Conservation (phyloP, 495 filamentous ascomycete species). For the Bathelium albidoporum region DNA sequence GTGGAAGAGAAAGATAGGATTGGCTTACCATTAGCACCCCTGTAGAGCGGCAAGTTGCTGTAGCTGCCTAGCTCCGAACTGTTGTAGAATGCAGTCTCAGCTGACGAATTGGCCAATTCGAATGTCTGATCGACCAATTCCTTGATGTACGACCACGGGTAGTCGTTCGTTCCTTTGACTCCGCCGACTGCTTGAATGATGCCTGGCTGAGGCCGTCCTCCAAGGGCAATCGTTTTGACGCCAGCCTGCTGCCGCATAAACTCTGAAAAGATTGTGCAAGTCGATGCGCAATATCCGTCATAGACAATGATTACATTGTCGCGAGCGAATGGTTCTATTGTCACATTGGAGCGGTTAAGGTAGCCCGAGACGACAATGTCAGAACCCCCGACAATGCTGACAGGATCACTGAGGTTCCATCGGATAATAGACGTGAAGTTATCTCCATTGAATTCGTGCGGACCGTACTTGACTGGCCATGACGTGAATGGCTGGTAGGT, state of each 20-base stretch:
- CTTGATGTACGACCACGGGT: constrained; percentile 12
- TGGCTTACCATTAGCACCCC: background rate
- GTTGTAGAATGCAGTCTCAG: constrained; percentile 13
- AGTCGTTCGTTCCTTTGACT: constrained; percentile 39
- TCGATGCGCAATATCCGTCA: constrained; percentile 56
- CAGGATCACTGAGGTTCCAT: constrained; percentile 17
- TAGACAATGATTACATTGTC: constrained; percentile 28
- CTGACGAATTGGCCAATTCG: background rate
- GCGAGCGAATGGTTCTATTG: constrained; percentile 24
- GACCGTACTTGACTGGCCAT: constrained; percentile 15
- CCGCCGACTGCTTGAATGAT: constrained; percentile 56
- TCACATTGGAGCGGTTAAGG: constrained; percentile 32
- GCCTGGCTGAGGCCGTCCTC: constrained; percentile 45
- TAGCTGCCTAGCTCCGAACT: constrained; percentile 11
- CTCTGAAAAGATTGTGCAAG: constrained; percentile 51
- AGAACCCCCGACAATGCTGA: constrained; percentile 18
- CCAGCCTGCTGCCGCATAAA: constrained; percentile 45
- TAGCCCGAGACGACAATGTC: constrained; percentile 28
- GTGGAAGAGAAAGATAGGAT: background rate
- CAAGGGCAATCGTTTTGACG: constrained; percentile 50
- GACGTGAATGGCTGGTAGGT: constrained; percentile 13
- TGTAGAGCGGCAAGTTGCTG: constrained; percentile 8
- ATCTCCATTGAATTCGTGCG: constrained; percentile 10
- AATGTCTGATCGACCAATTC: constrained; percentile 9
- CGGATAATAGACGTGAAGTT: constrained; percentile 15